These are phyloP conservation scores for Aureobasidium sp. DNA, from an alignment of 2,329 filamentous ascomycete species.

Conservation along the genomic window DNA sequence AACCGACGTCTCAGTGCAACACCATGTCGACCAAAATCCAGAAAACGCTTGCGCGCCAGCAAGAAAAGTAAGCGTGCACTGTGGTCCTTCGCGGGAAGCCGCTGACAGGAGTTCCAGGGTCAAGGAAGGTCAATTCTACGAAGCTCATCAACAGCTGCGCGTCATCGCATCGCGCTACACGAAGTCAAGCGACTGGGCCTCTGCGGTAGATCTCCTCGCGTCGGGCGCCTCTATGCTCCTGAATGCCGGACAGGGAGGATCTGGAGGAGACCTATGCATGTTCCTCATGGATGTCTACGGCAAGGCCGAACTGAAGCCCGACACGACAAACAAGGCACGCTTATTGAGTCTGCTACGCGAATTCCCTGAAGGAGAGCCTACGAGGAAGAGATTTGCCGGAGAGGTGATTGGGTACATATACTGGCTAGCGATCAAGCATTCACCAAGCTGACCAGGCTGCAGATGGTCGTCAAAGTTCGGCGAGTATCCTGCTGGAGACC, in stretches of 20 bases:
- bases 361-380: slow-evolving; percentile 79
- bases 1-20: background rate
- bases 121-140: slow-evolving; percentile 87
- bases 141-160: slow-evolving; percentile 96
- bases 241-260: slow-evolving; percentile 87
- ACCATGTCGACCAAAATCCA: slow-evolving; percentile 50
- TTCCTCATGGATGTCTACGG: slow-evolving; percentile 86
- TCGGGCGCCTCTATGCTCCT: slow-evolving; percentile 79
- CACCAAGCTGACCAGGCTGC: background rate
- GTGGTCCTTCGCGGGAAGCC: slow-evolving; percentile 8
- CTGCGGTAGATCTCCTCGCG: slow-evolving; percentile 80
- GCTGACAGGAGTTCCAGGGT: slow-evolving; percentile 52
- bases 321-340: slow-evolving; percentile 64
- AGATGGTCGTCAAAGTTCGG: slow-evolving; percentile 82
- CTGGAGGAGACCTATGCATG: slow-evolving; percentile 81
- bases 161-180: slow-evolving; percentile 91
- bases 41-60: slow-evolving; percentile 67
- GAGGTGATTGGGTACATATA: slow-evolving; percentile 67
- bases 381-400: slow-evolving; percentile 82
- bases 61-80: slow-evolving; percentile 55
- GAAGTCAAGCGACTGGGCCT: slow-evolving; percentile 75
- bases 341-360: slow-evolving; percentile 72
- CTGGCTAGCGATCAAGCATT: too few relatives aligned
- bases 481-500: slow-evolving; percentile 83
- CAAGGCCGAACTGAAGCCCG: slow-evolving; percentile 72